Conservation (phyloP, 2,329 filamentous ascomycete genomes). For the Paradendryphiella salina region DNA sequence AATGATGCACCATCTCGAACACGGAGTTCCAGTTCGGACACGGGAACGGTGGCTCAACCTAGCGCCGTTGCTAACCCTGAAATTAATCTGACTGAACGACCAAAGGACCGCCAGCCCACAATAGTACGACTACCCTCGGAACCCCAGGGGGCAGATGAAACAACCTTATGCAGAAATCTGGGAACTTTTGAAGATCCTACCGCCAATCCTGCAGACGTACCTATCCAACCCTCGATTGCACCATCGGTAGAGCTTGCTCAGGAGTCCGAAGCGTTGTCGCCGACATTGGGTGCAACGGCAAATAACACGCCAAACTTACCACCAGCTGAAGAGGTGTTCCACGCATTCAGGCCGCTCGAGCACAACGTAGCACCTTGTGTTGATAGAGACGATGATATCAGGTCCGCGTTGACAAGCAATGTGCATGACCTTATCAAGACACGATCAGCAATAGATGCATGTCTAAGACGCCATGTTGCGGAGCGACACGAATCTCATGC, state of each 20-base stretch:
- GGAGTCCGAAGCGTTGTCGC: not conserved
- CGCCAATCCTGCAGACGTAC: not conserved
- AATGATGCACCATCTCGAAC: not conserved
- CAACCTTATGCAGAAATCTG: not conserved
- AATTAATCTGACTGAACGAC: not conserved
- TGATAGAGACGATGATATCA: not conserved
- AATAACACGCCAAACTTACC: not conserved
- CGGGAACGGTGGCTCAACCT: not conserved
- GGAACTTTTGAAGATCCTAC: not conserved
- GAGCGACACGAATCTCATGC: constrained; percentile 24
- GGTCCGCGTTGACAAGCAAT: not conserved
- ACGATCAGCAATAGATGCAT: constrained; percentile 14
- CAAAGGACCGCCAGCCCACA: not conserved
- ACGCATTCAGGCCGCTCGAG: not conserved
- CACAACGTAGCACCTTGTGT: not conserved
- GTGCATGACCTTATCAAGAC: constrained; percentile 13
- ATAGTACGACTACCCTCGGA: not conserved
- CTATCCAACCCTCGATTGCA: not conserved
- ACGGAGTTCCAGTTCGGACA: not conserved
- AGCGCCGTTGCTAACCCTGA: not conserved
- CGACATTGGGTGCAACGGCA: not conserved
- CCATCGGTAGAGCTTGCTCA: not conserved
- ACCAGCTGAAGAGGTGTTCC: not conserved
- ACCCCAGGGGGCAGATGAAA: not conserved
- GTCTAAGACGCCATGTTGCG: constrained; percentile 18